Base-by-base conservation (phyloP, 2,329 filamentous ascomycete species). In the Ceratocystis ficicola region DNA sequence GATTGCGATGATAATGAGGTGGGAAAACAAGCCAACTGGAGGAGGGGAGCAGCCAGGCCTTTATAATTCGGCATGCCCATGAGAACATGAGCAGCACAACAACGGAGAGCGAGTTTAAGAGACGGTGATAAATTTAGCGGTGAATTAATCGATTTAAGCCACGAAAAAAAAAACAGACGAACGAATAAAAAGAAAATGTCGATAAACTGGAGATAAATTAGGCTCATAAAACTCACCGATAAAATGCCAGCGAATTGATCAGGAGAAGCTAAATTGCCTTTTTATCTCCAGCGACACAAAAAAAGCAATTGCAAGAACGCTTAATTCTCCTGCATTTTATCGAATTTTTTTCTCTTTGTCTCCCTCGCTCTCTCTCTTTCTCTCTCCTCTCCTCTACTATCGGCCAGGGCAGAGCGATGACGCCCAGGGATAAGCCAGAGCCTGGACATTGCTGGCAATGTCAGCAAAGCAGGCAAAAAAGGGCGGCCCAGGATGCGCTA, bases 21-120 rank as follows among this genome's bases (percentile, higher is more conserved):
- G 17, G 8, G 28, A 20, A n/a, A 6, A 59, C n/a, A 6, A 32
- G 28, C 30, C 55, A 1, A 30, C 10, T 59, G 28, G 28, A 59
- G 55, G 55, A 59, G 55, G 55, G 55, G 55, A 59, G 55, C 55
- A 59, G 55, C 28, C 28, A 36, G 55, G 55, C 55, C 28, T 59
- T 59, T 59, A 59, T 59, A 59, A 59, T 28, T 22, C 55, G 55
- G 55, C 15, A 59, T 59, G 28, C 1, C 30, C 30, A 36, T 59
- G 28, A 59, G 17, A 22, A 59, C 30, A 20, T 59, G 28, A 59
- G 17, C 25, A 59, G 17, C 28, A 59, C 36, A 59, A 59, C 36
- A 59, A 52, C 28, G 15, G 6, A 17, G 22, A n/a, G 32, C 28
- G 36, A 61, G 25, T n/a, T 22, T 20, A 22, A 20, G n/a, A 50